Evolutionary conservation across 1,284 basidiomycete species (phyloP), one percentile per base, ranked within the genome.

Genomic region (Malassezia sympodialis): DNA sequence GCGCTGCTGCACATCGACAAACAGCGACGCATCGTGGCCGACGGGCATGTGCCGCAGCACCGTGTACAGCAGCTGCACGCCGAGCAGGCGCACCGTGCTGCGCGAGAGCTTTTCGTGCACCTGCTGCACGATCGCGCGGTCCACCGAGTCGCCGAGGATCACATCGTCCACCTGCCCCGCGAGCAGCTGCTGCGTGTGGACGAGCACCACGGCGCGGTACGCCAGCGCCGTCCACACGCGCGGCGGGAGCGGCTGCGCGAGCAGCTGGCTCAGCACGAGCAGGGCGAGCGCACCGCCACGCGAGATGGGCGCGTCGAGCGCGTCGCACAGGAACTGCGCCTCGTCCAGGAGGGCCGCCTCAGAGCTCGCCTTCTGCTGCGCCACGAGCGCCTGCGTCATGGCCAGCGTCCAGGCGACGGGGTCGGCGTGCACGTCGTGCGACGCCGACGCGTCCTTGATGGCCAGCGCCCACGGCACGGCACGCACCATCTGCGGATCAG

Each of bases 1-100:
- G 10, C 49, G 54, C 42, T 51, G 49, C 42, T 56, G 54, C 32
- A 56, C 49, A 27, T 19, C 50, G 12, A 47, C 28, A 31, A 56
- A 41, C 24, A 51, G 32, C 31, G 49, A 48, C 39, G 49, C 54
- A 47, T 51, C 49, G 17, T 21, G 24, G n/a, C 31, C 15, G 23
- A 48, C 30, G 17, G 53, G 53, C 42, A 44, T 15, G 15, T 47
- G 53, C 15, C 34, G 32, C 48, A 46, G n/a, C 21, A 51, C 31
- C 10, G 23, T 31, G 37, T 42, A 28, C 31, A 47, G n/a, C 24
- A 48, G 28, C 23, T 49, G 50, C 49, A 56, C 37, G 30, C 54
- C 49, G 0, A 51, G 32, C 32, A 40, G 28, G 21, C 43, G 53
- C 35, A 56, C 42, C 26, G 28, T 41, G 17, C 43, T 42, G 8